A percentile compares a stretch with the other conserved stretches of the same genome.
phyloP scores from a whole-genome alignment of 176 grass and related monocot species.

The Neostapfia colusana region DNA sequence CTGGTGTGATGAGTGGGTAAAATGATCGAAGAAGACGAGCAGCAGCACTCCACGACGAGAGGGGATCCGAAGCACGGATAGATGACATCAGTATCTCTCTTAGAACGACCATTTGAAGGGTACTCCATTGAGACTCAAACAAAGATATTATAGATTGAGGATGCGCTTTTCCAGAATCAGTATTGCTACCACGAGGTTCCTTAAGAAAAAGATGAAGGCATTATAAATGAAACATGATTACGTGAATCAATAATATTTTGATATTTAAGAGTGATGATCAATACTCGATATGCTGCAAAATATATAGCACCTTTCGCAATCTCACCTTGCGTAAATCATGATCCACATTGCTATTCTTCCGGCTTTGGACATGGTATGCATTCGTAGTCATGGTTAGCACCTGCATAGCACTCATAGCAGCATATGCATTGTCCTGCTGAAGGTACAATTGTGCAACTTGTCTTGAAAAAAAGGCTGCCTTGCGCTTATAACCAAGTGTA shows the following conservation, averaged over 20 bases:
- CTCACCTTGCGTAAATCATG: constrained; percentile 43
- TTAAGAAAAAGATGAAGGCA: constrained; percentile 38
- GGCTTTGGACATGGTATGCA: constrained; percentile 96
- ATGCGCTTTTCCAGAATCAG: constrained; percentile 59
- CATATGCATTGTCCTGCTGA: constrained; percentile 88
- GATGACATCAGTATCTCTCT: constrained; percentile 99
- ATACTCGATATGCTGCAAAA: constrained; percentile 11
- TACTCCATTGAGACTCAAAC: constrained; percentile 96
- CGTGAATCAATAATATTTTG: constrained; percentile 21
- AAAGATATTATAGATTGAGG: constrained; percentile 72
- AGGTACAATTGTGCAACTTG: constrained; percentile 97
- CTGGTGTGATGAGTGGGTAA: constrained; percentile 97
- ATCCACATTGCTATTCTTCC: constrained; percentile 52
- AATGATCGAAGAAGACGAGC: constrained; percentile 96
- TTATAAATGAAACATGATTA: constrained; percentile 35
- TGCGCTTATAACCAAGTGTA: constrained; percentile 86
- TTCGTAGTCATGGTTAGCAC: constrained; percentile 84
- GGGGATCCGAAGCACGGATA: constrained; percentile 82
- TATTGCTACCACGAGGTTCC: constrained; percentile 48
- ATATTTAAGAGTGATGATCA: constrained; percentile 9
- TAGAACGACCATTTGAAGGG: constrained; percentile 91
- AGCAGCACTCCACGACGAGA: constrained; percentile 90
- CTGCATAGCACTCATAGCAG: constrained; percentile 97
- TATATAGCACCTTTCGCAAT: not conserved
- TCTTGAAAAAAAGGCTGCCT: constrained; percentile 98